A percentile compares a stretch with the other conserved stretches of the same genome.
phyloP scores from a whole-genome alignment of 257 asterid genomes.

The Dorcoceras hygrometricum region DNA sequence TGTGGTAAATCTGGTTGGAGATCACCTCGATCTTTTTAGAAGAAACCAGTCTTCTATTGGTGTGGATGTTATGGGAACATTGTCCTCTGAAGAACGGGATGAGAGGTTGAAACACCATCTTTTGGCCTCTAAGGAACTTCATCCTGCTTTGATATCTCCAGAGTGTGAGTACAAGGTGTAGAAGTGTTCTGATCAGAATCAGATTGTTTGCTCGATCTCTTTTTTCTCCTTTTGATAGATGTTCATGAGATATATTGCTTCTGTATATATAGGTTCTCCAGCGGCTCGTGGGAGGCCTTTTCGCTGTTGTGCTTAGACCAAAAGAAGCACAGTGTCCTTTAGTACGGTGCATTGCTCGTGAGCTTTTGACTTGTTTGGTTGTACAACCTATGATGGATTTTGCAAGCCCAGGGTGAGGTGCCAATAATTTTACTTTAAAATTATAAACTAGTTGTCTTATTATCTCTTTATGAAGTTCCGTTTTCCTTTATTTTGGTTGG shows the following conservation, averaged over 20 bases:
- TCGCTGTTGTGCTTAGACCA: constrained; percentile 75
- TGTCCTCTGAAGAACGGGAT: constrained; percentile 90
- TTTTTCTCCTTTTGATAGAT: constrained; percentile 19
- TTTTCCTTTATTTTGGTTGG: not conserved
- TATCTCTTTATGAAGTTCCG: not conserved
- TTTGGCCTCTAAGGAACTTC: constrained; percentile 75
- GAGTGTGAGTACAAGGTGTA: constrained; percentile 98
- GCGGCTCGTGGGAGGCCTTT: constrained; percentile 75
- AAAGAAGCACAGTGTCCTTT: constrained; percentile 80
- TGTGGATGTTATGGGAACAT: constrained; percentile 77
- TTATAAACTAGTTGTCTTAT: constrained; percentile 13
- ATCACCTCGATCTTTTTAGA: constrained; percentile 80
- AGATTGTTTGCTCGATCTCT: constrained; percentile 19
- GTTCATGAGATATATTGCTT: constrained; percentile 34
- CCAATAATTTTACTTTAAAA: constrained; percentile 13
- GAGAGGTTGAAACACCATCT: constrained; percentile 81
- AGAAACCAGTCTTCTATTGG: constrained; percentile 73
- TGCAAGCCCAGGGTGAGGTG: constrained; percentile 76
- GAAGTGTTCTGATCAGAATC: constrained; percentile 43
- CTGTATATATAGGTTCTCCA: constrained; percentile 61
- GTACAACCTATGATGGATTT: constrained; percentile 77
- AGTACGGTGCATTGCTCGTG: constrained; percentile 85
- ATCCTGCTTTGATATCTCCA: constrained; percentile 86
- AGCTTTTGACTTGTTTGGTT: constrained; percentile 76
- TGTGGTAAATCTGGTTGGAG: constrained; percentile 72